Base-by-base conservation (phyloP, 148 eudicot genomes). In the Rhododendron molle region DNA sequence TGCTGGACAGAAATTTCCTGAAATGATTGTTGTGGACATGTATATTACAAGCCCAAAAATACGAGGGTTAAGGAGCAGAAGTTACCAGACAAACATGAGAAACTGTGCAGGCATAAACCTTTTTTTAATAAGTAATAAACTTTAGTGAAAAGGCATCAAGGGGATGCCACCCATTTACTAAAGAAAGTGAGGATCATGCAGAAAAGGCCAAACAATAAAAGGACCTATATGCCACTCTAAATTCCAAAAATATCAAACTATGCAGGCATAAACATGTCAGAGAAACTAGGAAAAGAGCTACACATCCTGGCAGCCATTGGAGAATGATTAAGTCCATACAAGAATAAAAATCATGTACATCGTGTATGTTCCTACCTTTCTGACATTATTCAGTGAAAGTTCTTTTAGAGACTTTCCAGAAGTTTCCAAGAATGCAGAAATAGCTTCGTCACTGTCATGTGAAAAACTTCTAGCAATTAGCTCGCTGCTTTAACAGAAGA, bases 341-440 rank as follows among this genome's bases (percentile, higher is more conserved):
- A 46, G 76, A 71, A 44, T 9, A 44, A 44, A 46, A 46, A 71
- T n/a, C 30, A 20, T 60, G 36, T 73, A 21, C 36, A n/a, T 10
- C 80, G 49, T 23, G n/a, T 23, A 3, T 58, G 67, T 50, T 47
- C 60, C 56, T 87, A 89, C 91, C 91, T 73, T 71, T 26, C 83
- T 58, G 44, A 85, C 78, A 84, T 81, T 86, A 80, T 90, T 88
- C 71, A 90, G 85, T 76, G 86, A 84, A 71, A 90, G 91, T 71
- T 90, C 88, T 40, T 65, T 67, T 80, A 90, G 60, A 56, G 81
- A 84, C 80, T 54, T 76, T 77, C 91, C 91, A 26, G 91, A 88
- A 49, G 85, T 30, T 81, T 90, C 90, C 82, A 90, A 65, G 83
- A 88, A 88, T 67, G 90, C 89, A 18, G 91, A 90, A 87, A 90